Evolutionary conservation across 176 grass and related monocot species (phyloP), one percentile per base, ranked within the genome.

Genomic region (Oropetium thomaeum): DNA sequence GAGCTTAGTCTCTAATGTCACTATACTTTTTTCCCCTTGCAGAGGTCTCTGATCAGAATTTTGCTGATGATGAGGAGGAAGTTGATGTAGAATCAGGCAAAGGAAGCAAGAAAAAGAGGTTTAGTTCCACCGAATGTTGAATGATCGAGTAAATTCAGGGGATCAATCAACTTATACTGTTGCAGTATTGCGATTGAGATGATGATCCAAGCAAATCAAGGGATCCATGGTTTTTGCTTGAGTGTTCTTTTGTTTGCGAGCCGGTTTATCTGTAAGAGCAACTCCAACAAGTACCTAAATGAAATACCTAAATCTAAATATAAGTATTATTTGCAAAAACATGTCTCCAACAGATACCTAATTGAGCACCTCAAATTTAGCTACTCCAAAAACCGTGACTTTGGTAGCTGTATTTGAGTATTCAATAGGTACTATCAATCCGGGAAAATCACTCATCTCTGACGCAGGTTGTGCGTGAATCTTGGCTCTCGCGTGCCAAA

Each of bases 1-100:
- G 11, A 79, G 28, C 60, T 35, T 59, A 20, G 26, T 83, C 45
- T 83, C 53, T 88, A 67, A 88, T 74, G 42, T 53, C 7, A 17
- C 13, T 43, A 29, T 61, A 82, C 17, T 16, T 81, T n/a, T 47
- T 58, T 47, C 4, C 23, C 16, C 76, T 58, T 78, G 3, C 88
- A 98, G 96, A 98, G 82, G 78, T 94, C 6, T 98, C 89, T 58
- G 96, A 86, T 82, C 96, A 98, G 84, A 98, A 98, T 83, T 98
- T 98, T 66, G 45, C 68, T 60, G 81, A 89, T 12, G 84, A 86
- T 10, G 91, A 88, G 60, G 62, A 45, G 5, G 88, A 88, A 82
- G 64, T 75, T 38, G 84, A 52, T 35, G 71, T 74, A 54, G 78
- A 88, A 81, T 83, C 82, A 49, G 76, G 78, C 65, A 74, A 47